A percentile compares a stretch with the other conserved stretches of the same genome.
Conservation (phyloP, 306 rosid genomes). For the Lathyrus sativus region DNA sequence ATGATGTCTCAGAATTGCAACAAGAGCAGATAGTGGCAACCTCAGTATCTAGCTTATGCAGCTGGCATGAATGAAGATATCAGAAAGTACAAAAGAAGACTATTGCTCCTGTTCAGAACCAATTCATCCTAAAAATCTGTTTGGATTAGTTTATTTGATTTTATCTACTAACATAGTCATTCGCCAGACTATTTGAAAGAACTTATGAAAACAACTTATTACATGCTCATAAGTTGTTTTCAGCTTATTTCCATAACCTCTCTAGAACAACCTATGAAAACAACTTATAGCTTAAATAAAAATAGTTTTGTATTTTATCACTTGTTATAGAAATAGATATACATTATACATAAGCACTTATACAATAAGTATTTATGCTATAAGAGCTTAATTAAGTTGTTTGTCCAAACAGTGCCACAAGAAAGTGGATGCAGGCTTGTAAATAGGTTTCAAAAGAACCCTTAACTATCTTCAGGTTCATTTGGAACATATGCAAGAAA, state of each 20-base stretch:
- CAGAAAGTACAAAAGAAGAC: conserved; percentile 3
- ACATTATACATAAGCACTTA: not conserved
- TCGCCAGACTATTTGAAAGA: not conserved
- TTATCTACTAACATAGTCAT: not conserved
- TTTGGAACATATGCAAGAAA: conserved; percentile 11
- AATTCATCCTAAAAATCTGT: not conserved
- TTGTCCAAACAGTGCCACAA: not conserved
- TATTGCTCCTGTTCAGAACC: conserved; percentile 1
- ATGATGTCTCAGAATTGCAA: conserved; percentile 25
- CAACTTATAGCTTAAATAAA: not conserved
- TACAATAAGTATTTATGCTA: not conserved
- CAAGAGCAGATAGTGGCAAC: not conserved
- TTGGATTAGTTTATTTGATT: not conserved
- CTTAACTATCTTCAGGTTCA: conserved; percentile 7
- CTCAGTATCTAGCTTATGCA: conserved; percentile 11
- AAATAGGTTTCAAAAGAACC: not conserved
- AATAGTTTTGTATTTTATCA: not conserved
- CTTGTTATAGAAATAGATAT: not conserved
- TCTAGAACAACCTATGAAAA: not conserved
- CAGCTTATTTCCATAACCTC: not conserved
- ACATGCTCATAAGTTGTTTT: not conserved
- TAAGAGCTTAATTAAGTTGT: not conserved
- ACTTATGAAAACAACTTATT: not conserved
- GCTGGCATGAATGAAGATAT: conserved; percentile 13
- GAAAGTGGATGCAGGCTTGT: not conserved